Evolutionary conservation across 106 monocot genomes (phyloP), one percentile per base, ranked within the genome.

Genomic region (Allium fistulosum): DNA sequence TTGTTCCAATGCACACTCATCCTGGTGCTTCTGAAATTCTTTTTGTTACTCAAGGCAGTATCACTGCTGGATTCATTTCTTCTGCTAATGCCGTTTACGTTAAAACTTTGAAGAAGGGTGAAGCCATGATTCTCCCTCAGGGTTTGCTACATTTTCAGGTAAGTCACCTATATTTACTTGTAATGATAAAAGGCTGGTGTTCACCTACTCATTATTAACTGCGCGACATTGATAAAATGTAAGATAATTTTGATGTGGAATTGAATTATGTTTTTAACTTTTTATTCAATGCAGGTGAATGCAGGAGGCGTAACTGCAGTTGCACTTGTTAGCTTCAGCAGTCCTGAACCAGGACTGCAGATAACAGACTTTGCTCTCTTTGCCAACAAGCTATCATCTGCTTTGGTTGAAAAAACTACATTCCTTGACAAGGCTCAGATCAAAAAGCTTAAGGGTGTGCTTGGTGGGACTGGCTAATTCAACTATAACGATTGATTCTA

Each of bases 1-100:
- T 88, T 9, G 37, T 92, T 18, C 91, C 96, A 9, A 70, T 92
- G 58, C 96, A 96, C 96, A 87, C 84, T 53, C 96, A 96, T 80
- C 96, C 96, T 6, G 80, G 22, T 9, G 91, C 63, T 17, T 67
- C 69, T 28, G 88, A 96, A 84, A 4, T 92, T 4, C 78, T 96
- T 7, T 6, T 86, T 11, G 88, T 92, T 27, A 64, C 70, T 16
- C 59, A 83, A 48, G 92, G 96, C 11, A 2, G 0, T 14, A 78
- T 96, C 71, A 5, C 12, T 14, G 88, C 81, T 22, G 96, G 96
- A 13, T 96, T 96, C 77, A 74, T 96, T 49, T 58, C 75, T 11
- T 86, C 83, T 4, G 22, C 83, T 11, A 87, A 90, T 76, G 46
- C 0, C 0, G 80, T 80, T 8, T 94, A 82, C 69, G 60, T 60